Percentiles rank a stretch among this genome's conserved stretches.
Conservation (phyloP, 2,329 filamentous ascomycete species). For the Pyricularia sp. region DNA sequence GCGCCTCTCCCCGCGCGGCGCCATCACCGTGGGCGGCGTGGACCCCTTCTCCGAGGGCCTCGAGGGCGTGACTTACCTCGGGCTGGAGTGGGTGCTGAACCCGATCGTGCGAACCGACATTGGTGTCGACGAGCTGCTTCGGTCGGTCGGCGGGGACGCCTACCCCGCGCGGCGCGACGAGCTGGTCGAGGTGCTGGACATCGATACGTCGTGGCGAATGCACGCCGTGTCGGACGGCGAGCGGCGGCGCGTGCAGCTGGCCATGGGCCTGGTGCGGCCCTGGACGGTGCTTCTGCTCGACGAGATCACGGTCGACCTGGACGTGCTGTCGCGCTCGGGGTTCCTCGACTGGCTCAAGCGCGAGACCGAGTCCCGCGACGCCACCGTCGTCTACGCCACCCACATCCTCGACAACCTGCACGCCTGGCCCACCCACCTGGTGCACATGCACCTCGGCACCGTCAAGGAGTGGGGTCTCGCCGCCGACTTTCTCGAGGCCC, state of each 20-base stretch:
- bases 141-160: slow-evolving; percentile 75
- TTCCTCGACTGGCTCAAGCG: slow-evolving; percentile 79
- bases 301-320: slow-evolving; percentile 94
- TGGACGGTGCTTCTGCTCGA: slow-evolving; percentile 89
- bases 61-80: slow-evolving; percentile 93
- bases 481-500: slow-evolving; percentile 49
- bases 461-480: slow-evolving; percentile 81
- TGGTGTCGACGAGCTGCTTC: slow-evolving; percentile 75
- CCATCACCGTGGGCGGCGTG: slow-evolving; percentile 69
- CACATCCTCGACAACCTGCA: slow-evolving; percentile 95
- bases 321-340: slow-evolving; percentile 73
- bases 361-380: slow-evolving; percentile 74
- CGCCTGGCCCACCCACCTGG: slow-evolving; percentile 88
- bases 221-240: slow-evolving; percentile 93
- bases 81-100: slow-evolving; percentile 96
- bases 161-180: slow-evolving; percentile 79
- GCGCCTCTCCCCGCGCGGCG: slow-evolving; percentile 70
- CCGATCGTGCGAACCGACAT: slow-evolving; percentile 94
- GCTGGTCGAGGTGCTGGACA: slow-evolving; percentile 79
- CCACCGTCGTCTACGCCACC: slow-evolving; percentile 94
- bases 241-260: slow-evolving; percentile 81
- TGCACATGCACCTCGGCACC: slow-evolving; percentile 86
- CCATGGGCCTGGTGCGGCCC: slow-evolving; percentile 87
- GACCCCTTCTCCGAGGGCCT: slow-evolving; percentile 89
- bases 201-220: slow-evolving; percentile 90